Evolutionary conservation across 2,329 filamentous ascomycete species (phyloP).

Genomic region (Westerdykella ornata): DNA sequence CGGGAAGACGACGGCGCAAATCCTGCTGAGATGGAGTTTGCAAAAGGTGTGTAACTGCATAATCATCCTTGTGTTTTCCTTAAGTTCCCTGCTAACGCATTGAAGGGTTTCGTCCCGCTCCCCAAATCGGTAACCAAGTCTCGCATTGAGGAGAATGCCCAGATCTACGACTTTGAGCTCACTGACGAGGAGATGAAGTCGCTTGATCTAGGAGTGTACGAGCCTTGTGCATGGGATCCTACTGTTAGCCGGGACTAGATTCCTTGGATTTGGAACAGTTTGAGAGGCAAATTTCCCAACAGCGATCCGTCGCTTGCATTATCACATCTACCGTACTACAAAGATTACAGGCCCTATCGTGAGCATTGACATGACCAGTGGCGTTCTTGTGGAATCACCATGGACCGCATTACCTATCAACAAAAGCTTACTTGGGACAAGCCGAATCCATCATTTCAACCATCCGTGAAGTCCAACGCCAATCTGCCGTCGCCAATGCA

Average conservation of each 20-base stretch:
- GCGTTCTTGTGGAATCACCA: too few relatives aligned
- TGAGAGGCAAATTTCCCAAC: too few relatives aligned
- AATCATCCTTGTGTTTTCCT: not conserved
- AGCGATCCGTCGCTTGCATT: too few relatives aligned
- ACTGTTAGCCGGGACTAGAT: constrained; percentile 37
- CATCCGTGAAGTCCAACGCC: too few relatives aligned
- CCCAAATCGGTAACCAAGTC: constrained; percentile 56
- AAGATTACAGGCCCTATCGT: too few relatives aligned
- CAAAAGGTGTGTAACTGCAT: constrained; percentile 26
- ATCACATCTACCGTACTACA: too few relatives aligned
- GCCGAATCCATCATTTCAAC: too few relatives aligned
- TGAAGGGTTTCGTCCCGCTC: constrained; percentile 54
- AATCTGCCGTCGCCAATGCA: too few relatives aligned
- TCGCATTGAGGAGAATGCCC: constrained; percentile 55
- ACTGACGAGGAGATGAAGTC: constrained; percentile 52
- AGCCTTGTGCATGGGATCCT: constrained; percentile 55
- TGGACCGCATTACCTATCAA: too few relatives aligned
- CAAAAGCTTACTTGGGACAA: too few relatives aligned
- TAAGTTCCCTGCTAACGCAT: not conserved
- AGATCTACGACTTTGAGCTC: constrained; percentile 56
- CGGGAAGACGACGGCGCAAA: constrained; percentile 52
- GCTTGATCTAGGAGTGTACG: constrained; percentile 50
- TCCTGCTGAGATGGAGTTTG: constrained; percentile 54
- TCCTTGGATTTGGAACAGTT: too few relatives aligned
- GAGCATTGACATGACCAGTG: too few relatives aligned